phyloP scores from a whole-genome alignment of 805 yeast genomes.

The Komagataella populi region DNA sequence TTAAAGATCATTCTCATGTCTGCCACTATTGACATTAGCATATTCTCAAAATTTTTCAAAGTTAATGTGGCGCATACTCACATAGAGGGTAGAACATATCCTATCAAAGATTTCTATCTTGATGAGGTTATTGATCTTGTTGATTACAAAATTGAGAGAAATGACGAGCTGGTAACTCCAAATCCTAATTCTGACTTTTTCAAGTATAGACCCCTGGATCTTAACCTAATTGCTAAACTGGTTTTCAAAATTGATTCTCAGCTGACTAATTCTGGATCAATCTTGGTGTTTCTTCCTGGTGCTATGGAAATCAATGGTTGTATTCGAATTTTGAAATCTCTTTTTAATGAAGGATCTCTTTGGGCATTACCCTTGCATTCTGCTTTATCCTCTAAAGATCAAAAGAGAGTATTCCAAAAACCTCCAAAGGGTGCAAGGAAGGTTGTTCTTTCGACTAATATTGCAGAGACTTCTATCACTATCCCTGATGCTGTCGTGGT shows the following conservation, averaged over 20 bases:
- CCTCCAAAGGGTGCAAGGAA: constrained; percentile 50
- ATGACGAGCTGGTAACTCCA: constrained; percentile 32
- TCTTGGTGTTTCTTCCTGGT: constrained; percentile 82
- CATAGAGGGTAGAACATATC: constrained; percentile 89
- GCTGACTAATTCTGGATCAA: constrained; percentile 46
- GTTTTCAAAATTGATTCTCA: constrained; percentile 38
- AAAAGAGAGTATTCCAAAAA: constrained; percentile 52
- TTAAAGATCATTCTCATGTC: constrained; percentile 77
- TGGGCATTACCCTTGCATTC: constrained; percentile 74
- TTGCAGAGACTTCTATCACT: constrained; percentile 95
- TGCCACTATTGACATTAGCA: constrained; percentile 72
- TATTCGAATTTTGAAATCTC: constrained; percentile 23
- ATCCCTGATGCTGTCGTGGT: constrained; percentile 92
- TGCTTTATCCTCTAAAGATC: constrained; percentile 73
- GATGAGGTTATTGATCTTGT: constrained; percentile 41
- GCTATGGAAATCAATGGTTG: constrained; percentile 72
- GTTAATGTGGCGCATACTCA: constrained; percentile 50
- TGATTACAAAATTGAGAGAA: constrained; percentile 28
- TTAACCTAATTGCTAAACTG: constrained; percentile 50
- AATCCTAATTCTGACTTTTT: constrained; percentile 55
- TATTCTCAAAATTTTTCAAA: constrained; percentile 56
- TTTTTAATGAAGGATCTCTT: constrained; percentile 11
- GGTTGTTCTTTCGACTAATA: constrained; percentile 80
- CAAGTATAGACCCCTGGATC: constrained; percentile 55
- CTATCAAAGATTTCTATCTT: constrained; percentile 65